These are phyloP conservation scores for Euphrasia confusa DNA, from an alignment of 257 asterid genomes.

Conservation along the genomic window DNA sequence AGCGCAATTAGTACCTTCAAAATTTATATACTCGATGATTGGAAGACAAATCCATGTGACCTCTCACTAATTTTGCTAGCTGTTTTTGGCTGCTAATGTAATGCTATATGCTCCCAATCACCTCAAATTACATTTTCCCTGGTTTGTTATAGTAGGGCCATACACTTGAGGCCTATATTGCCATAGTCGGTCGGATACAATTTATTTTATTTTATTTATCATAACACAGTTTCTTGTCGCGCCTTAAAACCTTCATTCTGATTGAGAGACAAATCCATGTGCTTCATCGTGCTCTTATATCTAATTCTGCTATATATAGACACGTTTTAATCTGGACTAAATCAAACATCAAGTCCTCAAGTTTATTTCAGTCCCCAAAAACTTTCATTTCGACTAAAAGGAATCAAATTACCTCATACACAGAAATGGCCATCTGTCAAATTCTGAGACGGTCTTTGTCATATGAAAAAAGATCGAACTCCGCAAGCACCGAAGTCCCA, in stretches of 20 bases:
- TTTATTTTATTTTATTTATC: background rate
- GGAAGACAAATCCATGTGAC: background rate
- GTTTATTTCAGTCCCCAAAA: too few species aligned
- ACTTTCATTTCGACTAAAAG: too few species aligned
- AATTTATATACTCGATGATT: too few species aligned
- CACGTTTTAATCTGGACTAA: too few species aligned
- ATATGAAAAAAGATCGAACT: conserved; percentile 18
- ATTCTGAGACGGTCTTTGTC: conserved; percentile 29
- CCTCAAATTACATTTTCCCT: background rate
- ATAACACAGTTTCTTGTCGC: background rate
- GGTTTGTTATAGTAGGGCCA: background rate
- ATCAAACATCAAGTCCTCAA: too few species aligned
- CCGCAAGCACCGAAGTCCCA: conserved; percentile 30
- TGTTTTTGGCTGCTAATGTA: too few species aligned
- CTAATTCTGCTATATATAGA: too few species aligned
- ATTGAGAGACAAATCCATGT: background rate
- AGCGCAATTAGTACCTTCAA: background rate
- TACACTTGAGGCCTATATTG: background rate
- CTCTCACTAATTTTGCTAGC: background rate
- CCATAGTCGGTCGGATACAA: background rate
- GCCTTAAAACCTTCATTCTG: background rate
- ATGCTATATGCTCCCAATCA: too few species aligned
- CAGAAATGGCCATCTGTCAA: conserved; percentile 28
- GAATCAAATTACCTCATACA: too few species aligned
- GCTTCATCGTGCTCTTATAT: background rate